phyloP scores from a whole-genome alignment of 169 alveolate genomes.

The Babesia bigemina region DNA sequence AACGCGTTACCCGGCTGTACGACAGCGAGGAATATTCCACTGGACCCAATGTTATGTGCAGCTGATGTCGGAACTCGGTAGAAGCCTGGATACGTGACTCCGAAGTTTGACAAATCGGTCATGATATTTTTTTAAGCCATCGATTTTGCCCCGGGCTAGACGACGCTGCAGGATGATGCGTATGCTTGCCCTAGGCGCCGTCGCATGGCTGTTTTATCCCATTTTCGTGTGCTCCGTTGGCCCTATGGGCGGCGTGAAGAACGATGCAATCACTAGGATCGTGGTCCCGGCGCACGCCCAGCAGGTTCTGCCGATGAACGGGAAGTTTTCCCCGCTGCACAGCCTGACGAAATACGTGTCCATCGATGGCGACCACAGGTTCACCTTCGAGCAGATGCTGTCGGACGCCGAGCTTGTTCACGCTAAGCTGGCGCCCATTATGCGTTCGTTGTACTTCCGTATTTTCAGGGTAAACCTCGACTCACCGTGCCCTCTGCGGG shows the following conservation, averaged over 20 bases:
- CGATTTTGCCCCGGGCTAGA: too few species aligned
- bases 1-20: too few species aligned
- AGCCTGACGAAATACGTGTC: neutral
- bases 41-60: too few species aligned
- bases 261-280: slow-evolving; percentile 20
- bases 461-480: slow-evolving; percentile 58
- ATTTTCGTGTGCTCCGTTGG: slow-evolving; percentile 1
- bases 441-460: slow-evolving; percentile 60
- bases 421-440: slow-evolving; percentile 38
- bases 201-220: slow-evolving; percentile 1
- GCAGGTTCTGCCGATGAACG: slow-evolving; percentile 8
- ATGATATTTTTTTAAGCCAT: too few species aligned
- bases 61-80: too few species aligned
- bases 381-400: slow-evolving; percentile 39
- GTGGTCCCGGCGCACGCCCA: slow-evolving; percentile 32
- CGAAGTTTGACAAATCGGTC: too few species aligned
- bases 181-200: neutral
- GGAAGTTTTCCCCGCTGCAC: slow-evolving; percentile 9
- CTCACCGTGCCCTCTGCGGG: slow-evolving; percentile 46
- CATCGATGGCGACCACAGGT: slow-evolving; percentile 3
- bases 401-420: slow-evolving; percentile 62
- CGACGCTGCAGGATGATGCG: neutral
- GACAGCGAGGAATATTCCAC: too few species aligned
- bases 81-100: too few species aligned
- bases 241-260: slow-evolving; percentile 25